Evolutionary conservation across 1,284 basidiomycete genomes (phyloP).

Genomic region (Taiwanofungus camphoratus): DNA sequence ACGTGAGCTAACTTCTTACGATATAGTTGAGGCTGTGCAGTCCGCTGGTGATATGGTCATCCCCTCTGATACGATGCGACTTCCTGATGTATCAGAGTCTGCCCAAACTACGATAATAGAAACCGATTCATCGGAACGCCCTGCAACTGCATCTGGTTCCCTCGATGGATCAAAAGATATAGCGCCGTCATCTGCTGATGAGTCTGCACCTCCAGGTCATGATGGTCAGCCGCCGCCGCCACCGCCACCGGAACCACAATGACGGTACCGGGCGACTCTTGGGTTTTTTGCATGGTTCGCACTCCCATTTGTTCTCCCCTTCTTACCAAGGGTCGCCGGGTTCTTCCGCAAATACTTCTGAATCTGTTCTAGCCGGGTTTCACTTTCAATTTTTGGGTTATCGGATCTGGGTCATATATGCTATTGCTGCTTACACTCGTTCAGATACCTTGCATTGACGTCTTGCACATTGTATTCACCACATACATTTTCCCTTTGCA

Average conservation of each 20-base stretch:
- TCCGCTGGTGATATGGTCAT: background rate
- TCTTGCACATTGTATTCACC: constrained; percentile 3
- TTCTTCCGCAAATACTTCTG: constrained; percentile 39
- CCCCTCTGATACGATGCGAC: too few relatives aligned
- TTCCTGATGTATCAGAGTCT: too few relatives aligned
- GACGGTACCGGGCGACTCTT: constrained; percentile 58
- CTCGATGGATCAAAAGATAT: background rate
- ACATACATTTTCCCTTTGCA: background rate
- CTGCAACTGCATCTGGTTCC: background rate
- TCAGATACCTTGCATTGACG: constrained; percentile 11
- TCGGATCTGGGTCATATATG: constrained; percentile 9
- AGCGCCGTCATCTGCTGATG: background rate
- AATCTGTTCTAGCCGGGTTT: constrained; percentile 17
- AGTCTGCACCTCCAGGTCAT: constrained; percentile 1
- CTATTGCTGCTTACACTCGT: constrained; percentile 8
- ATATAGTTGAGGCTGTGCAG: too few relatives aligned
- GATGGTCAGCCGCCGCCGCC: constrained; percentile 9
- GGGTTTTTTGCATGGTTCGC: constrained; percentile 42
- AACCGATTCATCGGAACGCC: background rate
- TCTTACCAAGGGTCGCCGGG: constrained; percentile 58
- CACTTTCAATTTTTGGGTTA: constrained; percentile 16
- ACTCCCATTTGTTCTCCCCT: constrained; percentile 37
- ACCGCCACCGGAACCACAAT: constrained; percentile 25
- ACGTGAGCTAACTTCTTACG: too few relatives aligned
- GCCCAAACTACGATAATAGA: too few relatives aligned